Evolutionary conservation across 2,329 filamentous ascomycete genomes (phyloP).

Genomic region (Graphilbum ipis-grandicollis): DNA sequence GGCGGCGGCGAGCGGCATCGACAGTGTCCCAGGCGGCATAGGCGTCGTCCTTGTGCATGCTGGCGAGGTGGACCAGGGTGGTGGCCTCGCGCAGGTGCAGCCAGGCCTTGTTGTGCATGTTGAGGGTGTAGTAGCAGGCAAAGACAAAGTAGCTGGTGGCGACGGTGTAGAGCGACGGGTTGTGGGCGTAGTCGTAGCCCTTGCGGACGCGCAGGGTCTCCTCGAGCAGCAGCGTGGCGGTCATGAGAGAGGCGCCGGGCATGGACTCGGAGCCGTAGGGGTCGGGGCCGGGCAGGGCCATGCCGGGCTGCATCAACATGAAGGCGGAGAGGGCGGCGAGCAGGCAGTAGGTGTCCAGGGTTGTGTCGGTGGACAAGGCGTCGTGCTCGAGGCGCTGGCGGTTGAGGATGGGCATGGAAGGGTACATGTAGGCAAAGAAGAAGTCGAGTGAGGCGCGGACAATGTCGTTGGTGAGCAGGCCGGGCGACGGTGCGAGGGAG

Average conservation of each 20-base stretch:
- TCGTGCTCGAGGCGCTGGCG: conserved; percentile 40
- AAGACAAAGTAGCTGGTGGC: conserved; percentile 70
- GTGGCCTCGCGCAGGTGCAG: conserved; percentile 62
- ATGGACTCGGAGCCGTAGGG: conserved; percentile 37
- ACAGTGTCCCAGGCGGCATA: conserved; percentile 41
- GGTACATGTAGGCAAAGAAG: conserved; percentile 51
- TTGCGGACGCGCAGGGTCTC: conserved; percentile 49
- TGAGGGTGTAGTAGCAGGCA: conserved; percentile 51
- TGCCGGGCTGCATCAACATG: conserved; percentile 52
- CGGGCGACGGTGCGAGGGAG: conserved; percentile 37
- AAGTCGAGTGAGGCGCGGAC: conserved; percentile 50
- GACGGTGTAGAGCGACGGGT: conserved; percentile 37
- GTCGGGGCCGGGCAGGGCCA: conserved; percentile 35
- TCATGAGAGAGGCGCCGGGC: conserved; percentile 42
- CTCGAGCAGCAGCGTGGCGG: conserved; percentile 48
- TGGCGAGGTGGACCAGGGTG: conserved; percentile 45
- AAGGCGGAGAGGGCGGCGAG: conserved; percentile 48
- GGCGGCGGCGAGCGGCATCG: conserved; percentile 45
- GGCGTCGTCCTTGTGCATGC: conserved; percentile 43
- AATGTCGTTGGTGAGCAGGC: conserved; percentile 42
- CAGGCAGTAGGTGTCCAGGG: conserved; percentile 45
- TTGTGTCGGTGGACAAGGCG: conserved; percentile 41
- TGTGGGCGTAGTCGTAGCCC: conserved; percentile 41
- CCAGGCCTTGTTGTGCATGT: conserved; percentile 63
- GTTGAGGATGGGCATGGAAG: conserved; percentile 44